Conservation (phyloP, 2,329 filamentous ascomycete species). For the Claviceps purpurea region DNA sequence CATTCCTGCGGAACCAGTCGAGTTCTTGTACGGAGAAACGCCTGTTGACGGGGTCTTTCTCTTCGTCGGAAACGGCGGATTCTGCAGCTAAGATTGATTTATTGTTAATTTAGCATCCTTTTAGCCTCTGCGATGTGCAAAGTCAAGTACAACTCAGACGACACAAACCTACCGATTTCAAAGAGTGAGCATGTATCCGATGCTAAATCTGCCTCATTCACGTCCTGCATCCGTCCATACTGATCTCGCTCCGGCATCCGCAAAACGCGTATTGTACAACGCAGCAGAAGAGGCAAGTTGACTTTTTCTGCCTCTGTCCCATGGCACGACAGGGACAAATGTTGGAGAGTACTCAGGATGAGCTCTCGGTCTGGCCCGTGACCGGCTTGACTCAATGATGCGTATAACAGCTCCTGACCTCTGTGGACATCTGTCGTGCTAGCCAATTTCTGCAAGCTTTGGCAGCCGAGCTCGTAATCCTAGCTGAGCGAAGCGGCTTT, state of each 20-base stretch:
- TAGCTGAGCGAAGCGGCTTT: slow-evolving; percentile 50
- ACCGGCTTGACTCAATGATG: slow-evolving; percentile 68
- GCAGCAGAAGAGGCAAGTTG: slow-evolving; percentile 24
- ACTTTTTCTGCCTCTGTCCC: slow-evolving; percentile 8
- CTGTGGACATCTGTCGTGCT: slow-evolving; percentile 32
- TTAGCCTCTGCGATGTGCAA: not conserved
- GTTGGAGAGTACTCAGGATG: slow-evolving; percentile 28
- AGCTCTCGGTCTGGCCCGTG: slow-evolving; percentile 47
- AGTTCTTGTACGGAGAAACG: slow-evolving; percentile 53
- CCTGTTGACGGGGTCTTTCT: slow-evolving; percentile 27
- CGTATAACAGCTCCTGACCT: slow-evolving; percentile 52
- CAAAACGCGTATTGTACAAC: slow-evolving; percentile 40
- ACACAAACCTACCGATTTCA: slow-evolving; percentile 24
- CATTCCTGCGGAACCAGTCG: slow-evolving; percentile 72
- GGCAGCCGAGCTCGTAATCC: slow-evolving; percentile 44
- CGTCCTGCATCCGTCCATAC: slow-evolving; percentile 7
- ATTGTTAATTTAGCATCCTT: not conserved
- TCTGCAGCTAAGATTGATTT: slow-evolving; percentile 13
- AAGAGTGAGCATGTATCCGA: slow-evolving; percentile 42
- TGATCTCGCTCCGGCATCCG: slow-evolving; percentile 26
- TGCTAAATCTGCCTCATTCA: slow-evolving; percentile 10
- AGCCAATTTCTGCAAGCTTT: slow-evolving; percentile 45
- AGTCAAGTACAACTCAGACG: too few relatives aligned
- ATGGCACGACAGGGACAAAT: slow-evolving; percentile 17
- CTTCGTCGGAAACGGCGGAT: slow-evolving; percentile 20